These are phyloP conservation scores for Geosmithia putterillii DNA, from an alignment of 2,329 filamentous ascomycete genomes.

Conservation along the genomic window DNA sequence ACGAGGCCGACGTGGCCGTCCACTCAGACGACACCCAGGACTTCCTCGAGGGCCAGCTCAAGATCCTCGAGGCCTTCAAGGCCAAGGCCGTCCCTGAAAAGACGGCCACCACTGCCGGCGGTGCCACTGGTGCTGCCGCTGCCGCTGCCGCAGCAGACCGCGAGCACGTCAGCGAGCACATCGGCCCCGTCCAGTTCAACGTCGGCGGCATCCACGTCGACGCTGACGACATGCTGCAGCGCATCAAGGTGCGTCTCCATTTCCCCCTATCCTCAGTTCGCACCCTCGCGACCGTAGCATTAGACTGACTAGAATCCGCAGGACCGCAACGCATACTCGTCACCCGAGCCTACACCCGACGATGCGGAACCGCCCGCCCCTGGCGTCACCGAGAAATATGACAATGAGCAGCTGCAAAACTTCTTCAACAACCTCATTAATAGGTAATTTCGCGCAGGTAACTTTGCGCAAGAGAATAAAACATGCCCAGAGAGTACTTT, in stretches of 20 bases:
- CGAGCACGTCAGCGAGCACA: slow-evolving; percentile 59
- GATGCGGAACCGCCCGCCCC: slow-evolving; percentile 21
- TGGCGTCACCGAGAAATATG: slow-evolving; percentile 28
- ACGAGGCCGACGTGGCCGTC: slow-evolving; percentile 18
- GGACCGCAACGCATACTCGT: slow-evolving; percentile 44
- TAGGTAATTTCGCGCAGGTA: no score
- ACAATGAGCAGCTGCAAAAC: slow-evolving; percentile 45
- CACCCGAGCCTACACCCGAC: slow-evolving; percentile 28
- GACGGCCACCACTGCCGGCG: not conserved
- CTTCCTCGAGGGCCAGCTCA: slow-evolving; percentile 65
- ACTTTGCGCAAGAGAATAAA: not conserved
- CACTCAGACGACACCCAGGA: slow-evolving; percentile 54
- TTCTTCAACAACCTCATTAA: slow-evolving; percentile 46
- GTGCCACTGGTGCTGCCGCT: not conserved
- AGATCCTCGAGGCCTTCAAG: slow-evolving; percentile 55
- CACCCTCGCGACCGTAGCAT: not conserved
- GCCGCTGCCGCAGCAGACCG: slow-evolving; percentile 16
- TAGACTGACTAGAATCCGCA: slow-evolving; percentile 13
- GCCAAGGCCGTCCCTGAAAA: slow-evolving; percentile 27
- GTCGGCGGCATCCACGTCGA: slow-evolving; percentile 96
- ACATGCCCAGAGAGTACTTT: no score
- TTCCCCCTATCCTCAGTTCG: not conserved
- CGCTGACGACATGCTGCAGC: slow-evolving; percentile 83
- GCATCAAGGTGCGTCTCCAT: slow-evolving; percentile 55
- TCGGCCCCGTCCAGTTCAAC: slow-evolving; percentile 93